Evolutionary conservation across 1,284 basidiomycete genomes (phyloP), one percentile per base, ranked within the genome.

Genomic region (Tylopilus sp.): DNA sequence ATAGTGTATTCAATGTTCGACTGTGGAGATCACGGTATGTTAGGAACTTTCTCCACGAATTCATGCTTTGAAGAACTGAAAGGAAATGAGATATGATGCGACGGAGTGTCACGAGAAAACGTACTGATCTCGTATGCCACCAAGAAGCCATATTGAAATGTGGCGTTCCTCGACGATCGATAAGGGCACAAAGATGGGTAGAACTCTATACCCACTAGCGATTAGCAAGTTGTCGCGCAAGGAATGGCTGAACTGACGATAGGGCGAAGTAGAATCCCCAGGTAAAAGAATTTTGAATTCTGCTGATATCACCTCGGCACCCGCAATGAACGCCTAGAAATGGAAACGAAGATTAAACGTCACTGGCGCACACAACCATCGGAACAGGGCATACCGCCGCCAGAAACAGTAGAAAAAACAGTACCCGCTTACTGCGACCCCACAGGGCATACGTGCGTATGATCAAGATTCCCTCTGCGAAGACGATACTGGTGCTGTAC

Each of bases 401-500:
- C 44, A 64, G 41, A 30, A 47, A 19, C 19, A 65, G 13, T 4
- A 66, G 51, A 33, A 61, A 43, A 15, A 41, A 7, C 1, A 63
- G 59, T 6, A 64, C 35, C 8, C 28, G 52, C 45, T 37, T 54
- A 30, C 48, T 65, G 19, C 54, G 55, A 41, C 41, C 45, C 60
- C 63, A 63, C 36, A 65, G 41, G n/a, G 64, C 54, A 21, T 64
- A 63, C 23, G 60, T 65, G 26, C 61, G 63, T 7, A 61, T 41
- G 33, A 65, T 61, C 43, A 63, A 51, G 23, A 61, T 49, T 6
- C 48, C 56, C 41, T 65, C 64, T 4, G 64, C 41, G 10, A 52
- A 44, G 13, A 63, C 26, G 21, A 62, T 35, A n/a, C 59, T 55
- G 12, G 49, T 39, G 28, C 4, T 52, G 29, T 56, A 66, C 8